Base-by-base conservation (phyloP, 495 filamentous ascomycete species). In the Lichenothelia convexa region DNA sequence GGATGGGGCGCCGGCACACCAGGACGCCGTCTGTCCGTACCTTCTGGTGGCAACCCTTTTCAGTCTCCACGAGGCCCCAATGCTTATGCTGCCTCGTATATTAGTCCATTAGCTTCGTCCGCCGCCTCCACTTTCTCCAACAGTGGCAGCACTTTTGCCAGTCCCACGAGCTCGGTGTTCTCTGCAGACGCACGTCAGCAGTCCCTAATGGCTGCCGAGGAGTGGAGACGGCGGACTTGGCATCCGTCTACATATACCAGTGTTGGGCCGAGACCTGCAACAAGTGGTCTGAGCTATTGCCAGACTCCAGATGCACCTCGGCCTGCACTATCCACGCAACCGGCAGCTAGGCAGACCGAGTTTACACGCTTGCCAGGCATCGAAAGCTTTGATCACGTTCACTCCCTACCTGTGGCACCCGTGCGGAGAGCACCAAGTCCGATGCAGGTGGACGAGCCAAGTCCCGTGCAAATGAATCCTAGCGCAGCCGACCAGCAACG, bases 161-260 rank as follows among this genome's bases (percentile, higher is more conserved):
- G 82, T 39, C 83, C 85, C 3, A 84, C 79, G 1, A 67, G 61
- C 22, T 75, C 74, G 3, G 65, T 65, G 6, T 76, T 79, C 30
- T 64, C 65, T 5, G 7, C 6, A 6, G 66, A 68, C 42, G 68
- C 75, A 3, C 64, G 79, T 26, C 64, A 75, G 21, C 80, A 91
- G 30, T 71, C 71, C 3, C 60, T 68, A 1, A 61, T 70, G 3
- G 61, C 68, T 2, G 61, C 71, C 2, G 81, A 87, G 41, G 79
- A 85, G 33, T 75, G 74, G 69, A 72, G 82, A 41, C 60, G 85
- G 39, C 65, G 83, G 32, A 93, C 85, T 5, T 93, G 85, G 85
- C 85, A 93, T 59, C 82, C 81, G 3, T 79, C 80, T 18, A 79
- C 74, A 0, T 75, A 75, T 49, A 59, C 62, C 7, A 56, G 52